Conservation (phyloP, 306 rosid species). For the Vigna mungo region DNA sequence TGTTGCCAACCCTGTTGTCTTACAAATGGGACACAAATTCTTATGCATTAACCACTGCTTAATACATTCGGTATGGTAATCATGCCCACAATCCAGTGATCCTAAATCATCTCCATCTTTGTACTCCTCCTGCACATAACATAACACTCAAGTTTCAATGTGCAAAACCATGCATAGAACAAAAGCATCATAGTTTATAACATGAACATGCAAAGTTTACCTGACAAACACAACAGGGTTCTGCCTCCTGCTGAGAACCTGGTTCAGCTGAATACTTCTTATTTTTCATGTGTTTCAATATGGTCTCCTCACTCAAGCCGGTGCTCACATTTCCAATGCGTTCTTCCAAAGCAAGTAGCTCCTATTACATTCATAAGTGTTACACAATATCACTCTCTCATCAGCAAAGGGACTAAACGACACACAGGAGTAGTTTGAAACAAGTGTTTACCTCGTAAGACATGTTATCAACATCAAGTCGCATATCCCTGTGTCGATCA, state of each 20-base stretch:
- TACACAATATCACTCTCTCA: neutral
- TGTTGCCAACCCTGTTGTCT: slow-evolving; percentile 78
- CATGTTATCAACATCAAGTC: slow-evolving; percentile 98
- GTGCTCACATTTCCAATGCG: slow-evolving; percentile 95
- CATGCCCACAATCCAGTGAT: slow-evolving; percentile 86
- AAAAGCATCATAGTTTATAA: neutral
- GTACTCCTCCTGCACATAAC: slow-evolving; percentile 79
- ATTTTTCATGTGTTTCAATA: slow-evolving; percentile 63
- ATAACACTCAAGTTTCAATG: neutral
- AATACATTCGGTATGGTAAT: slow-evolving; percentile 73
- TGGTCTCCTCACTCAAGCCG: slow-evolving; percentile 80
- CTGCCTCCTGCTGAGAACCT: slow-evolving; percentile 61
- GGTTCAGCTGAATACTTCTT: slow-evolving; percentile 53
- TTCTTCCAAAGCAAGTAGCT: slow-evolving; percentile 92
- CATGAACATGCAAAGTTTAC: slow-evolving; percentile 48
- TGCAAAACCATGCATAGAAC: neutral
- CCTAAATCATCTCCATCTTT: slow-evolving; percentile 70
- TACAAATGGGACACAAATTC: slow-evolving; percentile 96
- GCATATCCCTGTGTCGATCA: slow-evolving; percentile 95
- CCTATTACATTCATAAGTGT: slow-evolving; percentile 54
- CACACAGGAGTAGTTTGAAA: neutral
- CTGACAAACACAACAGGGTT: slow-evolving; percentile 98
- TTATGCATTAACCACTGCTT: slow-evolving; percentile 88
- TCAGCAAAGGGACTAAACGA: neutral
- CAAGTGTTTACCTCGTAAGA: slow-evolving; percentile 81